Evolutionary conservation across 225 moss, liverwort and hornwort species (phyloP).

Genomic region (Asterella californica): DNA sequence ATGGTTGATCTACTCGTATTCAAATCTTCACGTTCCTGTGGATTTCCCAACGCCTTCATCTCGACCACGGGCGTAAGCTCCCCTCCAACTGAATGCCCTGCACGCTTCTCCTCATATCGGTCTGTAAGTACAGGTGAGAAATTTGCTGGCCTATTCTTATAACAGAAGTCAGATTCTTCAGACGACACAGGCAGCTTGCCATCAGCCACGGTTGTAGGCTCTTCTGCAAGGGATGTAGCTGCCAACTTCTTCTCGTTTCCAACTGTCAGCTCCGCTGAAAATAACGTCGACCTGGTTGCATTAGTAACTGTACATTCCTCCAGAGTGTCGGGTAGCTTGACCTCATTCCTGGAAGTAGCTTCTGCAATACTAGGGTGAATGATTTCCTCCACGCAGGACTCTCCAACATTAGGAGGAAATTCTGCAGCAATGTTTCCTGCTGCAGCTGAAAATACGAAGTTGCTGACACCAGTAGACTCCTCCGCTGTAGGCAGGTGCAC

Average conservation of each 20-base stretch:
- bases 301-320: slow-evolving; percentile 12
- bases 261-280: slow-evolving; percentile 11
- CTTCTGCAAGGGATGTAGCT: neutral
- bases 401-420: too few relatives aligned
- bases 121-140: neutral
- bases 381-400: neutral
- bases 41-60: neutral
- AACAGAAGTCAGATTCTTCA: too few relatives aligned
- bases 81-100: neutral
- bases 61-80: neutral
- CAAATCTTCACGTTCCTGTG: neutral
- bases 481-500: neutral
- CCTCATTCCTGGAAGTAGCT: neutral
- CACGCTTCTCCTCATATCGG: neutral
- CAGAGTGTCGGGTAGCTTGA: neutral
- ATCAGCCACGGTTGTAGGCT: neutral
- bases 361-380: neutral
- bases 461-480: neutral
- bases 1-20: slow-evolving; percentile 4
- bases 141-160: neutral
- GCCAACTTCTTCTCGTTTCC: neutral
- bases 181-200: too few relatives aligned
- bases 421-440: neutral
- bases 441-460: neutral
- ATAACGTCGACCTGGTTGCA: neutral